Conservation (phyloP, 106 monocot species). For the Gastrodia elata region DNA sequence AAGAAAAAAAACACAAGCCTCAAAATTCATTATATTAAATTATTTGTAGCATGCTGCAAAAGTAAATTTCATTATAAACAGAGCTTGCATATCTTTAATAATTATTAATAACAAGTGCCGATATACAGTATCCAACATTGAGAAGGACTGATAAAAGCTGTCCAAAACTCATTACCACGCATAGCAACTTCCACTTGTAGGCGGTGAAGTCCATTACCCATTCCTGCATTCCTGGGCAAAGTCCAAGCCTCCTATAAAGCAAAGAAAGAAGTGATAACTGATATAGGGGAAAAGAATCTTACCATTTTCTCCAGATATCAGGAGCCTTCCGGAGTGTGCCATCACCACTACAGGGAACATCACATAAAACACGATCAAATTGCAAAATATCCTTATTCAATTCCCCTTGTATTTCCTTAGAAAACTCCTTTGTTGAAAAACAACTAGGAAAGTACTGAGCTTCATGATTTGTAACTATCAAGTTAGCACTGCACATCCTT, state of each 20-base stretch:
- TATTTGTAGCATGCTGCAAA: background rate
- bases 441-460: conserved; percentile 87
- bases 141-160: background rate
- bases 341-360: conserved; percentile 99
- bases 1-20: background rate
- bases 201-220: conserved; percentile 89
- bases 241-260: conserved; percentile 9
- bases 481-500: conserved; percentile 88
- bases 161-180: conserved; percentile 47
- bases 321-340: conserved; percentile 96
- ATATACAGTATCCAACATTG: background rate
- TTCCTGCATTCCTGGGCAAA: conserved; percentile 82
- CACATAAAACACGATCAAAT: conserved; percentile 95
- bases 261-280: conserved; percentile 3
- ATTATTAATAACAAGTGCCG: background rate
- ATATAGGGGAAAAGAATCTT: background rate
- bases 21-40: too few relatives aligned
- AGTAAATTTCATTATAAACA: background rate
- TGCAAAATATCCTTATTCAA: conserved; percentile 26
- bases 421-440: conserved; percentile 18
- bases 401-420: conserved; percentile 18
- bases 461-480: conserved; percentile 98
- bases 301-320: conserved; percentile 99
- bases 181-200: conserved; percentile 94
- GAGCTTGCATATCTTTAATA: background rate